Evolutionary conservation across 768 basidiomycete species (phyloP).

Genomic region (Rhodotorula kratochvilovae): DNA sequence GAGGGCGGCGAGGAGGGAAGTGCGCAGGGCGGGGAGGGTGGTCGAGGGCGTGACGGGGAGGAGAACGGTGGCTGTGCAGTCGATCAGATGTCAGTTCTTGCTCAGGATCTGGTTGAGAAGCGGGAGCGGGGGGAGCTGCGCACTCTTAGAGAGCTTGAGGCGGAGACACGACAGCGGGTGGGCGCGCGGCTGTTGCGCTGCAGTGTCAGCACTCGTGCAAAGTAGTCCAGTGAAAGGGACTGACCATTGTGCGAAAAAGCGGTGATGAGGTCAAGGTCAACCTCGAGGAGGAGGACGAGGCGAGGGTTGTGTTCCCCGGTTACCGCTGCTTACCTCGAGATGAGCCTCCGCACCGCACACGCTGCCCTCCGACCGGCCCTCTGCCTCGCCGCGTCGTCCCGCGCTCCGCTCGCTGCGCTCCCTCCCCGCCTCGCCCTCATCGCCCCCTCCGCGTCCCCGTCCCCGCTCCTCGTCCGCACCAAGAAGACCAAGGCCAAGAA

Average conservation of each 20-base stretch:
- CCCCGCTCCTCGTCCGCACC: slow-evolving; percentile 7
- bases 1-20: slow-evolving; percentile 18
- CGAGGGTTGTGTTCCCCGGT: background rate
- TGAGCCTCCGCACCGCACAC: background rate
- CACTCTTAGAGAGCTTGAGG: slow-evolving; percentile 28
- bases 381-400: background rate
- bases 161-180: slow-evolving; percentile 27
- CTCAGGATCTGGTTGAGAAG: background rate
- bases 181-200: background rate
- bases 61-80: slow-evolving; percentile 31
- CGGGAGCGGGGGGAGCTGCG: background rate
- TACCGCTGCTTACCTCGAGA: background rate
- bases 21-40: slow-evolving; percentile 19
- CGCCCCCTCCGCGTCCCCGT: background rate
- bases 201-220: background rate
- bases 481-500: slow-evolving; percentile 34
- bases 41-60: slow-evolving; percentile 22
- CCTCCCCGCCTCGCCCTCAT: background rate
- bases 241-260: background rate
- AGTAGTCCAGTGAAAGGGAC: background rate
- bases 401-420: background rate
- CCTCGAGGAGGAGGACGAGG: background rate
- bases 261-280: background rate
- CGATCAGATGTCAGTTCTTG: background rate
- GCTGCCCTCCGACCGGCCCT: background rate